Base-by-base conservation (phyloP, 2,329 filamentous ascomycete species). In the Epichloe sylvatica region DNA sequence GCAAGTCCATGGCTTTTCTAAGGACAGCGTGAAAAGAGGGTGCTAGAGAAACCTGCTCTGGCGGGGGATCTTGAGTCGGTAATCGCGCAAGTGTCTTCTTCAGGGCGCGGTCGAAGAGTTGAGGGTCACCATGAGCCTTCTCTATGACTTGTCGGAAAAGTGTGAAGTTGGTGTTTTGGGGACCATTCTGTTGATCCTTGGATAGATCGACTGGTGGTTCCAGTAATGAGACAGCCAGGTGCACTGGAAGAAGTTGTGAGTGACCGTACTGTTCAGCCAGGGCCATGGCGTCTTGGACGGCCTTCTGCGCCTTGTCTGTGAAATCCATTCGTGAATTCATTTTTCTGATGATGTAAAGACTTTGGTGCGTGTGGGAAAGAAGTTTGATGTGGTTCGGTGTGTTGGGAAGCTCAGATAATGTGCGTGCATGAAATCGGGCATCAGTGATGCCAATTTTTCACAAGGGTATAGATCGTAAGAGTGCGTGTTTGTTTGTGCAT, bases 41-140 rank as follows among this genome's bases (percentile, higher is more conserved):
- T 11, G 90, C 83, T 59, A 94, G 80, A 49, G 86, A 81, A 50
- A 94, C 83, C 57, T 84, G 80, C 63, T 97, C 91, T 53, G 92
- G 92, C 12, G 92, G 90, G 90, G 92, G 92, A 58, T 96, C 88
- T 70, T 98, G 92, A 62, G 86, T 94, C 4, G 92, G 91, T 59
- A 95, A 73, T 50, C 92, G 84, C 52, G 97, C 91, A 55, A 98
- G 75, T 19, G 75, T 77, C 75, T 94, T 96, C 76, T 97, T 97
- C 60, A 98, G 77, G 12, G 87, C 76, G 59, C 92, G 81, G 63
- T 94, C 88, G 60, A 97, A 83, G 40, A 84, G 74, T 67, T 97
- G 91, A 46, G 86, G 78, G 65, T 98, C 92, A 62, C 92, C 92
- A 69, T 94, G 86, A 45, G 92, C 91, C 61, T 86, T 81, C 69